A percentile compares a stretch with the other conserved stretches of the same genome.
phyloP scores from a whole-genome alignment of 1,284 basidiomycete species.

The Ceratobasidium sp. region DNA sequence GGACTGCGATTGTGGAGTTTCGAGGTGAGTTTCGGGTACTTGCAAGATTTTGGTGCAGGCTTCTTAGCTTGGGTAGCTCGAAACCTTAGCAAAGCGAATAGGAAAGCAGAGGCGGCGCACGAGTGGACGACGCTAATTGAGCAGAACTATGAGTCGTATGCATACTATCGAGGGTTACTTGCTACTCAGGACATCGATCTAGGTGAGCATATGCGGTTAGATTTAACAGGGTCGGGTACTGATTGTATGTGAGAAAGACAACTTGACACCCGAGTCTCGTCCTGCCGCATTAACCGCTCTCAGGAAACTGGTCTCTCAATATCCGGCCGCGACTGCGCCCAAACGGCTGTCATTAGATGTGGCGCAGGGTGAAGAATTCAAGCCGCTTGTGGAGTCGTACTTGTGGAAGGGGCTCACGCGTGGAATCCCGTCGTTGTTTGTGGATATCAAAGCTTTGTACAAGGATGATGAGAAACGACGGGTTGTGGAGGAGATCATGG shows the following conservation, averaged over 20 bases:
- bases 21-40: constrained; percentile 67
- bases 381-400: constrained; percentile 75
- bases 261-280: constrained; percentile 66
- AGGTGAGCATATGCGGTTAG: constrained; percentile 61
- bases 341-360: constrained; percentile 78
- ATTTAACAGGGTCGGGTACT: constrained; percentile 34
- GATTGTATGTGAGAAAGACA: constrained; percentile 56
- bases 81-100: constrained; percentile 74
- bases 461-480: constrained; percentile 72
- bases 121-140: constrained; percentile 86
- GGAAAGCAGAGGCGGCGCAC: constrained; percentile 75
- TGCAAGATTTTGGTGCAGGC: neutral
- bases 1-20: constrained; percentile 76
- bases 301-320: constrained; percentile 69
- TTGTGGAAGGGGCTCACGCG: constrained; percentile 79
- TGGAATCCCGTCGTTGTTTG: constrained; percentile 94
- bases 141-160: constrained; percentile 86
- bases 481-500: constrained; percentile 78
- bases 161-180: constrained; percentile 84
- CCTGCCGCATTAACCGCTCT: constrained; percentile 70
- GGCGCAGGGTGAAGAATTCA: constrained; percentile 72
- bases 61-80: constrained; percentile 66
- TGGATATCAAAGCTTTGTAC: constrained; percentile 92
- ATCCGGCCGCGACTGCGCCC: constrained; percentile 80
- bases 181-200: constrained; percentile 73